Evolutionary conservation across 352 stramenopile genomes (phyloP).

Genomic region (Globisporangium yorkense): DNA sequence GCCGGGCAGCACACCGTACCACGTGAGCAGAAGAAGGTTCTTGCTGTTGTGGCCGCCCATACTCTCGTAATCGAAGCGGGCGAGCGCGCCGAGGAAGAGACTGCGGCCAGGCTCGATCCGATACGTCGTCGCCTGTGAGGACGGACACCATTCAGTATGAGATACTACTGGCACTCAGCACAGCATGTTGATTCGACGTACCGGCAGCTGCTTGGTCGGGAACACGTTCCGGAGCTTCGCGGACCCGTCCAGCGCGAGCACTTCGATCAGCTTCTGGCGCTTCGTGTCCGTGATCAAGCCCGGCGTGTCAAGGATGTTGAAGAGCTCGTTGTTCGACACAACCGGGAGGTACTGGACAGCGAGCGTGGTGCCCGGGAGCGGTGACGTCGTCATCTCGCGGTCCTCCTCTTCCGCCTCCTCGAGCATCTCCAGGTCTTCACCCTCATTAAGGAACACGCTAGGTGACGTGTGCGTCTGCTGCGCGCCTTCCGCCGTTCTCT

Average conservation of each 20-base stretch:
- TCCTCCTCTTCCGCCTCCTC: slow-evolving; percentile 62
- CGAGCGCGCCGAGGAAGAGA: slow-evolving; percentile 73
- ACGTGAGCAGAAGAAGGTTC: slow-evolving; percentile 69
- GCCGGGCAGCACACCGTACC: slow-evolving; percentile 80
- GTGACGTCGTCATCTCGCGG: slow-evolving; percentile 83
- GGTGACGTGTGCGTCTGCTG: background rate
- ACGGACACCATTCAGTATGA: background rate
- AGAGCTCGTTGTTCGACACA: slow-evolving; percentile 73
- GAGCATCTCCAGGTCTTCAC: slow-evolving; percentile 60
- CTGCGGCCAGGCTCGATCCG: slow-evolving; percentile 58
- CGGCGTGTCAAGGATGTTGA: slow-evolving; percentile 78
- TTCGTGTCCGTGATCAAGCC: slow-evolving; percentile 75
- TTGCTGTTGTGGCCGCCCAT: slow-evolving; percentile 30
- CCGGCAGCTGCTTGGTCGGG: slow-evolving; percentile 64
- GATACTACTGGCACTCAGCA: too few relatives aligned
- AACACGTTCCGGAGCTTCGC: slow-evolving; percentile 74
- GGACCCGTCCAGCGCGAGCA: slow-evolving; percentile 58
- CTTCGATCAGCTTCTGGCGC: slow-evolving; percentile 73
- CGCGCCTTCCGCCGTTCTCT: too few relatives aligned
- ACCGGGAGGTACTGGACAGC: slow-evolving; percentile 76
- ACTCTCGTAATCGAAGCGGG: slow-evolving; percentile 72
- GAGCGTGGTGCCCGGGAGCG: slow-evolving; percentile 87
- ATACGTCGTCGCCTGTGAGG: slow-evolving; percentile 54
- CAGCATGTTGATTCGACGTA: slow-evolving; percentile 13
- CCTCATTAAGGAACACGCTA: slow-evolving; percentile 45